Conservation (phyloP, 108 stramenopile genomes). For the Chaetoceros muelleri region DNA sequence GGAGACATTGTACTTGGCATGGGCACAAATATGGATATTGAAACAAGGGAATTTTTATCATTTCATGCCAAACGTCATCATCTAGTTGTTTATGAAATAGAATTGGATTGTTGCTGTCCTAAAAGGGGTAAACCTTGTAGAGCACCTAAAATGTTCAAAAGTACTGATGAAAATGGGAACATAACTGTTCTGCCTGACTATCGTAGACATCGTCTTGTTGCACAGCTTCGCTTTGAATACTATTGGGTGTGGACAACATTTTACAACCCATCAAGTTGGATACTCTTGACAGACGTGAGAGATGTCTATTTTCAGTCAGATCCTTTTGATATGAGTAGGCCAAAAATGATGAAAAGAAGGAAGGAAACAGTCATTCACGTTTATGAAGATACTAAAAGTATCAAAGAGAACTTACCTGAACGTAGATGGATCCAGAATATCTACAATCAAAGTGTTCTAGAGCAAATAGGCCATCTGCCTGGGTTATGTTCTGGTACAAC, state of each 20-base stretch:
- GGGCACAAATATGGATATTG: not conserved
- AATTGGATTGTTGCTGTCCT: not conserved
- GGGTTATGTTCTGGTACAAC: conserved; percentile 19
- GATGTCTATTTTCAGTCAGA: conserved; percentile 22
- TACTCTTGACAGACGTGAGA: conserved; percentile 12
- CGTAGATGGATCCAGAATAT: not conserved
- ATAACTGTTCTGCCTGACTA: not conserved
- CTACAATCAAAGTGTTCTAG: not conserved
- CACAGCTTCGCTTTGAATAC: conserved; percentile 18
- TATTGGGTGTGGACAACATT: conserved; percentile 18
- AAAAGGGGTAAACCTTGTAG: not conserved
- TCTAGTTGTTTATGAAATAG: conserved; percentile 4
- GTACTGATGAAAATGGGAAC: not conserved
- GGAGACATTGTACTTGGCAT: conserved; percentile 22
- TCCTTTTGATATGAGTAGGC: conserved; percentile 10
- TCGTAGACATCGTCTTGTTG: not conserved
- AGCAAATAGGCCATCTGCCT: not conserved
- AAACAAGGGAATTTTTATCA: not conserved
- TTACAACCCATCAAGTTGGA: conserved; percentile 4
- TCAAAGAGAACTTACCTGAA: conserved; percentile 2
- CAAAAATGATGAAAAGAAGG: conserved; percentile 9
- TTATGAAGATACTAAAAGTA: not conserved
- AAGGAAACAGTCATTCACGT: not conserved
- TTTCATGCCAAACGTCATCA: not conserved
- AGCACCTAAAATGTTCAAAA: not conserved